Evolutionary conservation across 2,329 filamentous ascomycete genomes (phyloP).

Genomic region (Ascochyta lentis): DNA sequence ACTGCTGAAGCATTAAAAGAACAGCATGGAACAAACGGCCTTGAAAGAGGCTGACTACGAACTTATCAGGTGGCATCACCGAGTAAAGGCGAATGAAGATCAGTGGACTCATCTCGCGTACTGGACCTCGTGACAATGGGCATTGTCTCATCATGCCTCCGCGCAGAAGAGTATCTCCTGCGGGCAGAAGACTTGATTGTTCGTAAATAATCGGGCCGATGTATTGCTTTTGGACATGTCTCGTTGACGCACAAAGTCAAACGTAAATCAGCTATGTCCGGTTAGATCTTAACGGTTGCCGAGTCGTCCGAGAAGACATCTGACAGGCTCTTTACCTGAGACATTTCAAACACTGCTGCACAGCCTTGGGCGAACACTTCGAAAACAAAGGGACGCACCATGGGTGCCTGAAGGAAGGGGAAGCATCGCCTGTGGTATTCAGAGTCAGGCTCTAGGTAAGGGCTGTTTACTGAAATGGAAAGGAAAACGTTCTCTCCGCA

Average conservation of each 20-base stretch:
- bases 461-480: background rate
- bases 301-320: constrained; percentile 4
- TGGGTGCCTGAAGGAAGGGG: background rate
- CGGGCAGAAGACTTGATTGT: constrained; percentile 2
- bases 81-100: background rate
- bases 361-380: constrained; percentile 7
- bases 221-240: constrained; percentile 11
- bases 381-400: constrained; percentile 10
- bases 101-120: background rate
- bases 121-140: background rate
- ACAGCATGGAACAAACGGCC: background rate
- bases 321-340: constrained; percentile 6
- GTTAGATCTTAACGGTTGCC: constrained; percentile 7
- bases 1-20: background rate
- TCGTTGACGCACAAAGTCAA: constrained; percentile 1
- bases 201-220: constrained; percentile 15
- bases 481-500: background rate
- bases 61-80: background rate
- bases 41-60: background rate
- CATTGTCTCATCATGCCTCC: background rate
- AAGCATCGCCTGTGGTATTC: constrained; percentile 1
- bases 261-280: constrained; percentile 2
- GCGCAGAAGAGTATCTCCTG: background rate
- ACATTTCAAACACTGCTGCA: constrained; percentile 8
- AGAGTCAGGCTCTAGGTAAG: background rate